Evolutionary conservation across 2,329 filamentous ascomycete species (phyloP), one percentile per base, ranked within the genome.

Genomic region (Trichoderma asperellum): DNA sequence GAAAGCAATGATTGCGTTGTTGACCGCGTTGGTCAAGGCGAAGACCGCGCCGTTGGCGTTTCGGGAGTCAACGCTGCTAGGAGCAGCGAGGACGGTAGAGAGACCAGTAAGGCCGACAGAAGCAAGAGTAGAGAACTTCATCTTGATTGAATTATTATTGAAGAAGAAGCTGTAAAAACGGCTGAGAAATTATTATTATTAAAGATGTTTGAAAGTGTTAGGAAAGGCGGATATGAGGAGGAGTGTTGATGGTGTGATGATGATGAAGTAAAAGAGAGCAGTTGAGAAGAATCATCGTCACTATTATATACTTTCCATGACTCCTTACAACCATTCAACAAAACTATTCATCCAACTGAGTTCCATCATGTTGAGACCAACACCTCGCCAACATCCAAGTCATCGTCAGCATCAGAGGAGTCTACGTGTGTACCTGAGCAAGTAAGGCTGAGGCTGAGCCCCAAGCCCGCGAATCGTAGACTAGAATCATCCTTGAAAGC

Each of bases 21-120:
- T 58, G 53, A 70, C 71, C 12, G 55, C 72, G 61, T 73, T 73
- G 52, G 72, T 73, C 68, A 73, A 57, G 52, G 72, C 72, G 57
- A 73, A 73, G 56, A 73, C 72, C 29, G 72, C 72, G 53, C 72
- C 72, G 34, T 69, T 68, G n/a, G 10, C 29, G 55, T 59, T 40
- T n/a, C n/a, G 52, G 32, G 59, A 24, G 47, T 24, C 27, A 4
- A 24, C 61, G 27, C 24, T 21, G 63, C 53, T 58, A 16, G 66
- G 66, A 10, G 58, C 47, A 32, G 57, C 66, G 8, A 68, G 27
- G 27, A 24, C 57, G 27, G 66, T n/a, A 4, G 66, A 27, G n/a
- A 68, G 47, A 43, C 66, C 49, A 34, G 66, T 61, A 6, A 68
- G 47, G 52, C 57, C 24, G 35, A 68, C 40, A 58, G 66, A 60